Conservation (phyloP, 2,329 filamentous ascomycete species). For the Thermothelomyces thermophilus region DNA sequence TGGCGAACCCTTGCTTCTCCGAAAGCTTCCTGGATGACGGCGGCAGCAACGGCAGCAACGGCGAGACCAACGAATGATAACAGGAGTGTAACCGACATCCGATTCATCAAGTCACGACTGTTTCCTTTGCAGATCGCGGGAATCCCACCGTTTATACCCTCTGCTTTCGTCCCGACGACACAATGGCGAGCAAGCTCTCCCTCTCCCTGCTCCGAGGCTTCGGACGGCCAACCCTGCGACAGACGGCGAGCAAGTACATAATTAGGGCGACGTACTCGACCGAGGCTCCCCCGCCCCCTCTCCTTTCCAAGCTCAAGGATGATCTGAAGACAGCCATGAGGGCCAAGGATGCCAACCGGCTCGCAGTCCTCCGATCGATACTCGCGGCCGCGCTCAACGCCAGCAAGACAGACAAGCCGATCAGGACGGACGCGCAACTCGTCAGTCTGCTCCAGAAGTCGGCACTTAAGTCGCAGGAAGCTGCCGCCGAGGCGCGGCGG, state of each 20-base stretch:
- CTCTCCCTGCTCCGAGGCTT: constrained; percentile 12
- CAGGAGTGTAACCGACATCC: neutral
- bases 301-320: constrained; percentile 48
- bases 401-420: constrained; percentile 64
- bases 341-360: constrained; percentile 55
- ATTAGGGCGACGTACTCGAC: constrained; percentile 27
- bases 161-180: neutral
- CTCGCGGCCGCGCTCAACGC: constrained; percentile 67
- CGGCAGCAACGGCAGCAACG: neutral
- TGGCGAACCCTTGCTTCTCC: neutral
- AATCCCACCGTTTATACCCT: neutral
- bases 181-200: constrained; percentile 19
- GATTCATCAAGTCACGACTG: neutral
- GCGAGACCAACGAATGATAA: too few relatives aligned
- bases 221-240: constrained; percentile 11
- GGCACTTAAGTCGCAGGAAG: constrained; percentile 49
- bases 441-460: constrained; percentile 61
- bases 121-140: too few relatives aligned
- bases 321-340: constrained; percentile 63
- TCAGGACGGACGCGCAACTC: constrained; percentile 63
- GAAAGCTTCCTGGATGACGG: neutral
- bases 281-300: constrained; percentile 37
- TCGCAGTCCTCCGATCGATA: constrained; percentile 62
- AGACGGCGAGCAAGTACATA: constrained; percentile 2
- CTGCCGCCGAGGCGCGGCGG: constrained; percentile 55